Evolutionary conservation across 352 stramenopile species (phyloP), one percentile per base, ranked within the genome.

Genomic region (Globisporangium takayamanum): DNA sequence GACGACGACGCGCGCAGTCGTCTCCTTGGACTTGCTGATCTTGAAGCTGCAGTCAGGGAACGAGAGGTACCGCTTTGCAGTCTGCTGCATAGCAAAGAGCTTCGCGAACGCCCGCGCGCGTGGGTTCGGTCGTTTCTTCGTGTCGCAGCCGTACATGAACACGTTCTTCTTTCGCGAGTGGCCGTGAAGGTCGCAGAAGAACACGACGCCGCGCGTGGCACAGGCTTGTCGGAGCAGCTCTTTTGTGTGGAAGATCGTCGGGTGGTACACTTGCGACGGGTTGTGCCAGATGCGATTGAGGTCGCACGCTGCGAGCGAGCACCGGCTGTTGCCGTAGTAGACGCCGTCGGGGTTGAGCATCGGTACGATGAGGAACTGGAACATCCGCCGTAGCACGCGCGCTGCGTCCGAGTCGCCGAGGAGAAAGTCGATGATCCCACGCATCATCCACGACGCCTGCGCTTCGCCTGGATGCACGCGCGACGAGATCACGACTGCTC

Each of bases 321-420:
- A 97, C 16, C 94, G 83, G 62, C 94, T 97, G 65, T 98, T 98
- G 22, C 94, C 94, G 47, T 82, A 89, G 59, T 94, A 87, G 5
- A 98, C 94, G 14, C 94, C 94, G 55, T 98, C 94, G 0, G 94
- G 94, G 52, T 98, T 98, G 10, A 98, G 74, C 62, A 98, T 95
- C 1, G 94, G 94, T 2, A 98, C 78, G 42, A 98, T 74, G 33
- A 92, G 80, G 60, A 98, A 97, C 5, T 98, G 67, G 62, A 96
- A 97, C n/a, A 94, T 71, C 14, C 76, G 67, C 11, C 94, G 81
- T 30, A 98, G 70, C 6, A 88, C 55, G 4, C 73, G 60, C 4
- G 94, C 94, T 0, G 69, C 52, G 10, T 73, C 63, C 5, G 66
- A 80, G 28, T 83, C 70, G 12, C 86, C 77, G 0, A 92, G 68